Conservation (phyloP, 768 basidiomycete species). For the Boletus bicolor region DNA sequence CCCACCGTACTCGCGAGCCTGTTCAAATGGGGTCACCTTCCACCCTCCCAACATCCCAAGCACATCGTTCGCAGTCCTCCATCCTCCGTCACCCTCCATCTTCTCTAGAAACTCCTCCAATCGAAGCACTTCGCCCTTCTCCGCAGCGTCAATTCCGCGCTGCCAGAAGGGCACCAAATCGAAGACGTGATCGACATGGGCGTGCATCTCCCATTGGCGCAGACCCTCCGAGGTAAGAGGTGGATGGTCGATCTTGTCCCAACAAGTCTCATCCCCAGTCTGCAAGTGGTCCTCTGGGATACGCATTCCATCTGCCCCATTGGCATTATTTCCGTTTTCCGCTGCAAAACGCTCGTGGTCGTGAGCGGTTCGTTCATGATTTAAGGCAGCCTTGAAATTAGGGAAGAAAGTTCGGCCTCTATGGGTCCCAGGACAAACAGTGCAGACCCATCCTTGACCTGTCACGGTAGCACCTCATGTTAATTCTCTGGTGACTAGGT, state of each 20-base stretch:
- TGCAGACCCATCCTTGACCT: slow-evolving; percentile 35
- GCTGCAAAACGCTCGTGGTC: slow-evolving; percentile 17
- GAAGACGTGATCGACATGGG: slow-evolving; percentile 44
- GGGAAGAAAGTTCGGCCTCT: slow-evolving; percentile 22
- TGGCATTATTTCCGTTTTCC: neutral
- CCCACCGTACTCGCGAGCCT: neutral
- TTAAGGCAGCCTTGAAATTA: slow-evolving; percentile 28
- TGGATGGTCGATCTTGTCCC: slow-evolving; percentile 30
- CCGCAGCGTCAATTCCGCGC: slow-evolving; percentile 45
- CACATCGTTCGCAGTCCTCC: slow-evolving; percentile 29
- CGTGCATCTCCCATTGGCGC: slow-evolving; percentile 28
- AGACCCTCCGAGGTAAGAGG: slow-evolving; percentile 31
- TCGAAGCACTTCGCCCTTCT: slow-evolving; percentile 40
- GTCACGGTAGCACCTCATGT: slow-evolving; percentile 14
- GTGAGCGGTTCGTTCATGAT: slow-evolving; percentile 29
- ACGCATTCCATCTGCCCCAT: neutral
- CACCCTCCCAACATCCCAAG: slow-evolving; percentile 30
- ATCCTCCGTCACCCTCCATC: slow-evolving; percentile 35
- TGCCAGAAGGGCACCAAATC: slow-evolving; percentile 57
- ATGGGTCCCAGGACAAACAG: slow-evolving; percentile 27
- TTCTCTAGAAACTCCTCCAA: slow-evolving; percentile 46
- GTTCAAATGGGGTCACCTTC: slow-evolving; percentile 7
- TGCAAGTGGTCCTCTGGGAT: slow-evolving; percentile 7
- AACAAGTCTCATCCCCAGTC: slow-evolving; percentile 21
- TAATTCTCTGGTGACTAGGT: neutral